A percentile compares a stretch with the other conserved stretches of the same genome.
These are phyloP conservation scores for Ceratobasidium sp. DNA, from an alignment of 1,284 basidiomycete genomes.

Conservation along the genomic window DNA sequence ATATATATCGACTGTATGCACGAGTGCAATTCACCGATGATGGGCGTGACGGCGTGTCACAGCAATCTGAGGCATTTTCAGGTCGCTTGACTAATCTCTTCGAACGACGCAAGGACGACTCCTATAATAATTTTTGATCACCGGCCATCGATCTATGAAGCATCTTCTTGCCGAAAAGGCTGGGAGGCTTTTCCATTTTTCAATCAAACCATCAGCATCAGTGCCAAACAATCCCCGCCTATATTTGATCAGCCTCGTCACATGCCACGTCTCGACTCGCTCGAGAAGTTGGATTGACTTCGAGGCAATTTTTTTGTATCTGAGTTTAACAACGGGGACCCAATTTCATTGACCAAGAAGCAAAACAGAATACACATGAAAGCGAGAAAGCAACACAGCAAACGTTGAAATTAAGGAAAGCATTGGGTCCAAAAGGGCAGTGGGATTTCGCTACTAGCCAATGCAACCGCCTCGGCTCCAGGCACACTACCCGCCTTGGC, in stretches of 20 bases:
- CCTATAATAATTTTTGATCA: slow-evolving; percentile 6
- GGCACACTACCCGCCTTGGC: not conserved
- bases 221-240: slow-evolving; percentile 1
- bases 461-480: not conserved
- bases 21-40: not conserved
- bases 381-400: not conserved
- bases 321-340: not conserved
- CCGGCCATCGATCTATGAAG: slow-evolving; percentile 12
- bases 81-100: slow-evolving; percentile 1
- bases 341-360: not conserved
- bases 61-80: not conserved
- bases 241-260: not conserved
- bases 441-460: not conserved
- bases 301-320: too few species aligned
- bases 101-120: not conserved
- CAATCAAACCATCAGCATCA: not conserved
- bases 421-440: not conserved
- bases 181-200: not conserved
- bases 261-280: not conserved
- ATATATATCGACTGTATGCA: not conserved
- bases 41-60: not conserved
- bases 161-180: not conserved
- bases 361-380: not conserved
- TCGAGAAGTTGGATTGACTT: too few species aligned
- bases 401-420: not conserved